phyloP scores from a whole-genome alignment of 345 rosid species.

The Camelina laxa region DNA sequence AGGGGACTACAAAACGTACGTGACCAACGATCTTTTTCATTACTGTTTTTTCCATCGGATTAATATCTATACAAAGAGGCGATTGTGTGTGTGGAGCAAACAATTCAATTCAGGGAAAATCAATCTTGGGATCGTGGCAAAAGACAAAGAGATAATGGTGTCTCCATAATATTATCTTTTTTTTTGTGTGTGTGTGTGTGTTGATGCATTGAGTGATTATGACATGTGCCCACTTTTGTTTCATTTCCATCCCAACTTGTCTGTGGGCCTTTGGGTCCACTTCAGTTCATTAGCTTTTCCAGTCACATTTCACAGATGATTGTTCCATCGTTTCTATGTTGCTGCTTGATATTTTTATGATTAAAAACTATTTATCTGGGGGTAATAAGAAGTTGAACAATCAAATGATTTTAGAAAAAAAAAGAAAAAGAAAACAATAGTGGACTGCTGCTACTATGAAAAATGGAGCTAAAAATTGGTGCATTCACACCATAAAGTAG shows the following conservation, averaged over 20 bases:
- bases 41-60: background rate
- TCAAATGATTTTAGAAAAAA: background rate
- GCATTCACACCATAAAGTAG: background rate
- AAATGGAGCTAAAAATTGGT: background rate
- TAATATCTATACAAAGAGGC: background rate
- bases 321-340: conserved; percentile 25
- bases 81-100: background rate
- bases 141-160: conserved; percentile 35
- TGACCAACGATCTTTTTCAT: background rate
- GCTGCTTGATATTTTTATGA: background rate
- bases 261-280: conserved; percentile 7
- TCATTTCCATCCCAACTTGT: conserved; percentile 34
- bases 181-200: conserved; percentile 16
- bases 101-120: conserved; percentile 10
- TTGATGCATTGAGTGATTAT: conserved; percentile 24
- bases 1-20: background rate
- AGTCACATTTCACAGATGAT: conserved; percentile 32
- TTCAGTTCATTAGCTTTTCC: conserved; percentile 25
- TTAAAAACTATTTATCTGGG: too few species aligned
- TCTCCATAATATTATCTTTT: background rate
- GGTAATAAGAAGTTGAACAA: background rate
- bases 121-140: conserved; percentile 20
- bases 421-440: background rate
- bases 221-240: conserved; percentile 31
- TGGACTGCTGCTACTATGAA: background rate